phyloP scores from a whole-genome alignment of 805 yeast species.

The Wickerhamiella dianesei region DNA sequence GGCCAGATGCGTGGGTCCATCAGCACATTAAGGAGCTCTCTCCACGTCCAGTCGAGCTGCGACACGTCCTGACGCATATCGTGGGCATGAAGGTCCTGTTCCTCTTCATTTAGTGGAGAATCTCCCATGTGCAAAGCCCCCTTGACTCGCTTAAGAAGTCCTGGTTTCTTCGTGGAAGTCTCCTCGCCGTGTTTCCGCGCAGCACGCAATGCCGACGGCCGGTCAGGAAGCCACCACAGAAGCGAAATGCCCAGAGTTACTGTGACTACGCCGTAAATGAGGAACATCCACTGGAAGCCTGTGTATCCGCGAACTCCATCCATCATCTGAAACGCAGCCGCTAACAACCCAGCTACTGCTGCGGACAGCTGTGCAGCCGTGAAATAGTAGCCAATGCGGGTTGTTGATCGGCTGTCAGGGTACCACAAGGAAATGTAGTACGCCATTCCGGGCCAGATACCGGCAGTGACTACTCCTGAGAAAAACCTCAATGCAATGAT shows the following conservation, averaged over 20 bases:
- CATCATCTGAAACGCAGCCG: conserved; percentile 80
- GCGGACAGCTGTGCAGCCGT: conserved; percentile 90
- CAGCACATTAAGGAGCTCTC: conserved; percentile 42
- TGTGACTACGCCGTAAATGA: conserved; percentile 63
- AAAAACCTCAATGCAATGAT: conserved; percentile 59
- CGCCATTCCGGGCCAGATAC: conserved; percentile 84
- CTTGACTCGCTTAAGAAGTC: not conserved
- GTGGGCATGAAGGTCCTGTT: conserved; percentile 39
- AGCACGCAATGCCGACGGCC: conserved; percentile 32
- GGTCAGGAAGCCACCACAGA: conserved; percentile 77
- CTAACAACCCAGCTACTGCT: conserved; percentile 74
- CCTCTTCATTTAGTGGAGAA: conserved; percentile 33
- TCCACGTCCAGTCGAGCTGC: conserved; percentile 41
- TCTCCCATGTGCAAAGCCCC: not conserved
- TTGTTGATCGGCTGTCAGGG: conserved; percentile 62
- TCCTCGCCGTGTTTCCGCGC: conserved; percentile 10
- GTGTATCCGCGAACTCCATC: conserved; percentile 54
- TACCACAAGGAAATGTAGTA: conserved; percentile 77
- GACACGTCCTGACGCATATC: conserved; percentile 47
- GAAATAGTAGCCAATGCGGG: conserved; percentile 74
- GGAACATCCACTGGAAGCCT: conserved; percentile 82
- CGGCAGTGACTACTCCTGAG: conserved; percentile 68
- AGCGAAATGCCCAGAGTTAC: conserved; percentile 47
- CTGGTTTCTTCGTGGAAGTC: not conserved
- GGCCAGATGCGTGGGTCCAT: conserved; percentile 67